Evolutionary conservation across 2,329 filamentous ascomycete species (phyloP), one percentile per base, ranked within the genome.

Genomic region (Pyrenochaeta sp.): DNA sequence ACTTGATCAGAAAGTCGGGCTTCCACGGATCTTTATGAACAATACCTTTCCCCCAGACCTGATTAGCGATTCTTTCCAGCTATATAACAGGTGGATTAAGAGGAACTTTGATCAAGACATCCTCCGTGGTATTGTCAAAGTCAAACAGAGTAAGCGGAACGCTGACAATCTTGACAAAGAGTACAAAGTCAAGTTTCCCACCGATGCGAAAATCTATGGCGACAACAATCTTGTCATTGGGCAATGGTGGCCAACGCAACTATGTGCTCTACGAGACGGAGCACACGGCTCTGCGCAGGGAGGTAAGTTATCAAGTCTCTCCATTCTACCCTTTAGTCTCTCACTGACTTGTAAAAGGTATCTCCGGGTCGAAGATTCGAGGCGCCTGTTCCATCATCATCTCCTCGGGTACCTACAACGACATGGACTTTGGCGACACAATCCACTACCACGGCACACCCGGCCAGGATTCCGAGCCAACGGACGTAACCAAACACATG

Each of bases 311-410:
- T 19, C 15, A 7, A n/a, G n/a, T n/a, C n/a, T n/a, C n/a, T n/a
- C n/a, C n/a, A 6, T 24, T 15, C 9, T 9, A 9, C 13, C 14
- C 15, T 30, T 20, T 28, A n/a, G n/a, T n/a, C 22, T n/a, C 17
- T 4, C 21, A 18, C 36, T 47, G 7, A 46, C 15, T 8, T 13
- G 11, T 3, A 13, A 7, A n/a, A 49, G 65, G 66, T 1, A 85
- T 87, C 23, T 74, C 64, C 14, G 81, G 82, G 3, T 68, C 68
- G 5, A 57, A 51, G 1, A 57, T 57, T 0, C 31, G 66, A 1
- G 83, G 83, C 1, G 79, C 81, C 0, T 80, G 73, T 34, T 83
- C 79, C 0, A 76, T 85, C 23, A 75, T 87, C 0, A 66, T 86
- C 6, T 77, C 78, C 0, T 69, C 73, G 0, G 72, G 72, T 1